Percentiles rank a stretch among this genome's conserved stretches.
Conservation (phyloP, 805 yeast genomes). For the Cyberlindnera subsufficiens region DNA sequence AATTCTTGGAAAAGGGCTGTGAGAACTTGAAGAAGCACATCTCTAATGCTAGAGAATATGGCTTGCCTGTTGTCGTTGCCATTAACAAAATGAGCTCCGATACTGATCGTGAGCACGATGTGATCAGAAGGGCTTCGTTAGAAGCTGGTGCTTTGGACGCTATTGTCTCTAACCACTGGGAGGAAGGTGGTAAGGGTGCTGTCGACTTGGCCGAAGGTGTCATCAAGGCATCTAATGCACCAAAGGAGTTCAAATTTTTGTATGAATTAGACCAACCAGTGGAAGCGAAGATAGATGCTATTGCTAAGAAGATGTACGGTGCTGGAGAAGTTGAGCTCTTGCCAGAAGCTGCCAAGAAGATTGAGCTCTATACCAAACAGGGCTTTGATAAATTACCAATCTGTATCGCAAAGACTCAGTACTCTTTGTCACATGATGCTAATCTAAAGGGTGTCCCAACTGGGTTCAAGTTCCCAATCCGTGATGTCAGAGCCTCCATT, state of each 20-base stretch:
- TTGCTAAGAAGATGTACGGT: slow-evolving; percentile 89
- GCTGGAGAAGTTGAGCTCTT: slow-evolving; percentile 79
- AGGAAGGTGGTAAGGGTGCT: slow-evolving; percentile 91
- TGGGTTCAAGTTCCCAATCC: slow-evolving; percentile 88
- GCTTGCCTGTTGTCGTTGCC: slow-evolving; percentile 92
- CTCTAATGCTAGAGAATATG: slow-evolving; percentile 74
- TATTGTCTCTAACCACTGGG: slow-evolving; percentile 90
- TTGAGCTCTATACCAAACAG: slow-evolving; percentile 75
- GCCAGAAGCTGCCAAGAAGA: slow-evolving; percentile 75
- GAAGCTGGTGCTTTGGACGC: slow-evolving; percentile 95
- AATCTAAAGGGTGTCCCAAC: slow-evolving; percentile 90
- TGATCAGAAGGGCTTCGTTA: slow-evolving; percentile 72
- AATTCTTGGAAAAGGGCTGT: slow-evolving; percentile 71
- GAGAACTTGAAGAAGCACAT: slow-evolving; percentile 89
- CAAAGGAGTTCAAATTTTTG: slow-evolving; percentile 49
- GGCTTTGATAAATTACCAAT: slow-evolving; percentile 90
- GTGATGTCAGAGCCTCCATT: slow-evolving; percentile 88
- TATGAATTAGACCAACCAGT: slow-evolving; percentile 69
- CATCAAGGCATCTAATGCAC: slow-evolving; percentile 55
- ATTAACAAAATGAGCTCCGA: slow-evolving; percentile 85
- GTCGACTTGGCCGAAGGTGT: slow-evolving; percentile 79
- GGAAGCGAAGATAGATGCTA: slow-evolving; percentile 71
- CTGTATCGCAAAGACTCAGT: slow-evolving; percentile 97
- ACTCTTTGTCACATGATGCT: slow-evolving; percentile 93
- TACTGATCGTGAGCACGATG: slow-evolving; percentile 70